phyloP scores from a whole-genome alignment of 306 rosid genomes.

The Senna tora region DNA sequence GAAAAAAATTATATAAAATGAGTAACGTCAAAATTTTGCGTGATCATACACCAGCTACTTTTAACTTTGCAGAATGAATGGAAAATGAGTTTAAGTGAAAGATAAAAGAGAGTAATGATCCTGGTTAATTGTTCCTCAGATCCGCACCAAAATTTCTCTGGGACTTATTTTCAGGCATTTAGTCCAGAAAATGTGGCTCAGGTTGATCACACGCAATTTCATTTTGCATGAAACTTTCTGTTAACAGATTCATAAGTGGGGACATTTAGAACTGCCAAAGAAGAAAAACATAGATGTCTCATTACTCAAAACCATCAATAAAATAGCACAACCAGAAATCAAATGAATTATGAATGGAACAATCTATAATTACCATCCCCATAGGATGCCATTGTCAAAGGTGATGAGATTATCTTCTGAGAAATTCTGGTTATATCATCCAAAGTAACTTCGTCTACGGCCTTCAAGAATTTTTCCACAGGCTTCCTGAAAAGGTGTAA shows the following conservation, averaged over 20 bases:
- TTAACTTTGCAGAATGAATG: background rate
- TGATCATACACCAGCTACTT: constrained; percentile 13
- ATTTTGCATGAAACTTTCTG: constrained; percentile 70
- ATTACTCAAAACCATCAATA: background rate
- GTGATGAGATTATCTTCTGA: constrained; percentile 79
- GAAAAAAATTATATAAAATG: constrained; percentile 1
- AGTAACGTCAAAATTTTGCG: constrained; percentile 8
- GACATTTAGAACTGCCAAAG: constrained; percentile 68
- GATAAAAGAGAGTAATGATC: constrained; percentile 14
- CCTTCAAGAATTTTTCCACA: constrained; percentile 79
- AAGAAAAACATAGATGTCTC: background rate
- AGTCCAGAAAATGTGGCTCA: constrained; percentile 8
- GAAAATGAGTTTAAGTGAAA: background rate
- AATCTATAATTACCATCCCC: constrained; percentile 71
- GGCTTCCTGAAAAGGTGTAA: constrained; percentile 68
- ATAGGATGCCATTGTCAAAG: constrained; percentile 92
- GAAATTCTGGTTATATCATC: constrained; percentile 64
- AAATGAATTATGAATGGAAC: background rate
- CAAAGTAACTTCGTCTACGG: constrained; percentile 79
- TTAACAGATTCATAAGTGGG: constrained; percentile 81
- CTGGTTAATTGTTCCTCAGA: constrained; percentile 41
- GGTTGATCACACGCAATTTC: constrained; percentile 41
- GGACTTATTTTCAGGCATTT: constrained; percentile 38
- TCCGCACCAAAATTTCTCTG: constrained; percentile 38
- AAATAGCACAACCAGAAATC: background rate